Conservation (phyloP, 1,139 yeast genomes). For the Geotrichum aggregatum region DNA sequence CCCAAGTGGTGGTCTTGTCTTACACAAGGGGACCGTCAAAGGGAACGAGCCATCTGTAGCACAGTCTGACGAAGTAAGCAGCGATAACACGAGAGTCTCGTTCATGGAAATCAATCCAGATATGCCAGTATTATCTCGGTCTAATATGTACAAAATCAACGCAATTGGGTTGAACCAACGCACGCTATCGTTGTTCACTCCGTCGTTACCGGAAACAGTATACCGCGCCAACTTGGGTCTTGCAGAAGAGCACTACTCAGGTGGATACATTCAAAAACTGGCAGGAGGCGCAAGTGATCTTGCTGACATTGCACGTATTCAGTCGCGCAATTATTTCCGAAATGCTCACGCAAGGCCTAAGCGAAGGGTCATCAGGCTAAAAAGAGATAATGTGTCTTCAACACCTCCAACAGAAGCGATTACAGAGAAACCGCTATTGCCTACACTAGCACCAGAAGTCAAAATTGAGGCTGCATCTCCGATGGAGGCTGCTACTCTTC, state of each 20-base stretch:
- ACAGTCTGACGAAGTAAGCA: not conserved
- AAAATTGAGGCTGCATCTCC: not conserved
- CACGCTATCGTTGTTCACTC: slow-evolving; percentile 65
- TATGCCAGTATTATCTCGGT: slow-evolving; percentile 57
- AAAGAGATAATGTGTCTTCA: slow-evolving; percentile 15
- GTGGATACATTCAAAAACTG: slow-evolving; percentile 23
- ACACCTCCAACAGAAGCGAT: slow-evolving; percentile 1
- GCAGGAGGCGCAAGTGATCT: slow-evolving; percentile 29
- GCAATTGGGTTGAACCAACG: slow-evolving; percentile 74
- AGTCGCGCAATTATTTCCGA: slow-evolving; percentile 29
- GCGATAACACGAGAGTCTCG: slow-evolving; percentile 25
- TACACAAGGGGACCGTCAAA: slow-evolving; percentile 23
- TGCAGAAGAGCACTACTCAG: slow-evolving; percentile 13
- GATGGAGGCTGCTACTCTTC: not conserved
- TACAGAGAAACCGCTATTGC: not conserved
- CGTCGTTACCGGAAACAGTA: slow-evolving; percentile 53
- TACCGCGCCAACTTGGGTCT: slow-evolving; percentile 46
- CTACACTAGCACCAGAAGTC: not conserved
- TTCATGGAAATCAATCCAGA: slow-evolving; percentile 54
- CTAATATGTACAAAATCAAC: slow-evolving; percentile 65
- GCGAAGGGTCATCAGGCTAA: slow-evolving; percentile 34
- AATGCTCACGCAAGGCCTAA: slow-evolving; percentile 31
- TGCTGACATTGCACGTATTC: slow-evolving; percentile 32
- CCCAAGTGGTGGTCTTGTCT: slow-evolving; percentile 38
- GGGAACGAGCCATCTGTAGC: not conserved